A percentile compares a stretch with the other conserved stretches of the same genome.
Evolutionary conservation across 2,329 filamentous ascomycete species (phyloP).

Genomic region (Neonectria punicea): DNA sequence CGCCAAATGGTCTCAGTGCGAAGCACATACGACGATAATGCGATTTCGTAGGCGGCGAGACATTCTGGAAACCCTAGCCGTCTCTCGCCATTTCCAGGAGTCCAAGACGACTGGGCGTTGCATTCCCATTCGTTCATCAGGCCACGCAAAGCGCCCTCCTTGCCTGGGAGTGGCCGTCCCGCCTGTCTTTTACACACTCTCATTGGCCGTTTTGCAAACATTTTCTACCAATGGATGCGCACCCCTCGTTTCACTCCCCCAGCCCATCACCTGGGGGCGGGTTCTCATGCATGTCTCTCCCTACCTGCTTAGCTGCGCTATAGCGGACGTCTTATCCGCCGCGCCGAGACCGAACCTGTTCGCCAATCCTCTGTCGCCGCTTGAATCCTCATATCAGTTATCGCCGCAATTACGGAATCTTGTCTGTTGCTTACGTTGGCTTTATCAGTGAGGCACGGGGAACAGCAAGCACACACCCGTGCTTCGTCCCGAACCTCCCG

Average conservation of each 20-base stretch:
- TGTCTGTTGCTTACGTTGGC: slow-evolving; percentile 32
- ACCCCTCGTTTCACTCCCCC: slow-evolving; percentile 39
- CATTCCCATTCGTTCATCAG: slow-evolving; percentile 36
- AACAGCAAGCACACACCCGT: background rate
- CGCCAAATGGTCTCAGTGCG: slow-evolving; percentile 6
- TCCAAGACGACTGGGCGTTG: slow-evolving; percentile 1
- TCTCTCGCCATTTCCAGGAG: slow-evolving; percentile 18
- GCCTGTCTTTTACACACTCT: slow-evolving; percentile 19
- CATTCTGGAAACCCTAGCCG: slow-evolving; percentile 30
- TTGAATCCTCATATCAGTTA: slow-evolving; percentile 30
- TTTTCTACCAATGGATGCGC: slow-evolving; percentile 40
- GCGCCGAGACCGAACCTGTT: slow-evolving; percentile 34
- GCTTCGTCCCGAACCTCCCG: background rate
- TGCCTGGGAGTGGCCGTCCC: slow-evolving; percentile 28
- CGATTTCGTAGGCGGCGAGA: slow-evolving; percentile 18
- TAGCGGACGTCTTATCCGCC: slow-evolving; percentile 30
- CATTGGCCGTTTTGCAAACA: slow-evolving; percentile 33
- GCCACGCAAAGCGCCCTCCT: slow-evolving; percentile 35
- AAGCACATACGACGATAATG: background rate
- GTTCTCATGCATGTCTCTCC: slow-evolving; percentile 37
- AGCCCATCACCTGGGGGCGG: slow-evolving; percentile 30
- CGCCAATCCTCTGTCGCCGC: slow-evolving; percentile 37
- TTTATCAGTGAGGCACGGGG: slow-evolving; percentile 27
- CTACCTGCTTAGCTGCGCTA: slow-evolving; percentile 18
- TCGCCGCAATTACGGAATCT: slow-evolving; percentile 27